phyloP scores from a whole-genome alignment of 345 rosid genomes.

The Acer campestre region DNA sequence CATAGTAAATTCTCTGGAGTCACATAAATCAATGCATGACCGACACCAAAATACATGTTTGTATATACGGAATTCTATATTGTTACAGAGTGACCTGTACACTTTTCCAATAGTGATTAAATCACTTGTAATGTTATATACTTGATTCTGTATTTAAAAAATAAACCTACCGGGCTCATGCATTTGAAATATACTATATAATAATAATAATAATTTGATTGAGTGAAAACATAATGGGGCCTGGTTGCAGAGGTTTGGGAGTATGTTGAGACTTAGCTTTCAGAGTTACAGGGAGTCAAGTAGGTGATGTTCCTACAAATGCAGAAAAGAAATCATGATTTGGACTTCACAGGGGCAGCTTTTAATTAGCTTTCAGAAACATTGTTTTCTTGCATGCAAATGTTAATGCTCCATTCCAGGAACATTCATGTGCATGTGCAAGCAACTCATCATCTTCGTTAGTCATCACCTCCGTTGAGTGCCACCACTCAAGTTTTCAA shows the following conservation, averaged over 20 bases:
- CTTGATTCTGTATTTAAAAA: no score
- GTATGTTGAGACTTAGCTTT: conserved; percentile 11
- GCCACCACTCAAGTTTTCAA: no score
- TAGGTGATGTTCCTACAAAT: background rate
- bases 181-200: no score
- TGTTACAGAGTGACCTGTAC: no score
- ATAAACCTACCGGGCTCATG: no score
- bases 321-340: background rate
- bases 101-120: no score
- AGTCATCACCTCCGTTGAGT: no score
- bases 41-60: background rate
- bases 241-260: background rate
- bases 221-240: background rate
- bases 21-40: background rate
- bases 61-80: no score
- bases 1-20: background rate
- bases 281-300: background rate
- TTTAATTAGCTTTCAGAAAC: background rate
- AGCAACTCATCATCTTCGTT: background rate
- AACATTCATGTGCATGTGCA: background rate
- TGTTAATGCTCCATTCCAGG: background rate
- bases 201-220: no score
- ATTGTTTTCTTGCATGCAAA: no score
- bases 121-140: no score
- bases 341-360: conserved; percentile 3